phyloP scores from a whole-genome alignment of 768 basidiomycete genomes.

The Hypholoma fasciculare region DNA sequence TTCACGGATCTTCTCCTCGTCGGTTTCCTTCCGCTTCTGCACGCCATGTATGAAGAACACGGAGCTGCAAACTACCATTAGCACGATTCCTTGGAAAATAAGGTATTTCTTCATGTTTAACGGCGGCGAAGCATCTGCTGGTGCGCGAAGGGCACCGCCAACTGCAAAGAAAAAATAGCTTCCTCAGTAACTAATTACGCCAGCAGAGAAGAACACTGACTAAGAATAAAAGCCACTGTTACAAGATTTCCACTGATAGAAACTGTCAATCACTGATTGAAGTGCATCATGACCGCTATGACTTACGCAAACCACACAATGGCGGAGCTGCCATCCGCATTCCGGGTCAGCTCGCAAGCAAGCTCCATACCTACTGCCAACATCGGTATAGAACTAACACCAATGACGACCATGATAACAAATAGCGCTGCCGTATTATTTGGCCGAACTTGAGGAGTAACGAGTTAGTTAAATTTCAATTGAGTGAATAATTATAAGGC shows the following conservation, averaged over 20 bases:
- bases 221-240: conserved; percentile 59
- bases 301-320: conserved; percentile 75
- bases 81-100: conserved; percentile 63
- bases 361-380: conserved; percentile 79
- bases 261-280: conserved; percentile 3
- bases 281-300: neutral
- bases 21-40: conserved; percentile 62
- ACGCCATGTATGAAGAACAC: conserved; percentile 58
- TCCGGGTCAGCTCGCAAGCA: conserved; percentile 76
- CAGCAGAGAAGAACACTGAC: conserved; percentile 32
- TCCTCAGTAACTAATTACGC: neutral
- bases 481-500: conserved; percentile 8
- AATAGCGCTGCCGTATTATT: conserved; percentile 63
- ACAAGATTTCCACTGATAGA: conserved; percentile 60
- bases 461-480: no score
- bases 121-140: conserved; percentile 61
- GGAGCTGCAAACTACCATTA: conserved; percentile 35
- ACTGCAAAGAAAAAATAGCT: conserved; percentile 33
- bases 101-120: conserved; percentile 69
- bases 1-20: conserved; percentile 47
- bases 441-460: conserved; percentile 50
- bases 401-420: conserved; percentile 67
- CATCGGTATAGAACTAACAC: conserved; percentile 63
- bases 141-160: conserved; percentile 67
- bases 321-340: conserved; percentile 76